Percentiles rank a stretch among this genome's conserved stretches.
Conservation (phyloP, 75 land plant species). For the Azolla pinnata region DNA sequence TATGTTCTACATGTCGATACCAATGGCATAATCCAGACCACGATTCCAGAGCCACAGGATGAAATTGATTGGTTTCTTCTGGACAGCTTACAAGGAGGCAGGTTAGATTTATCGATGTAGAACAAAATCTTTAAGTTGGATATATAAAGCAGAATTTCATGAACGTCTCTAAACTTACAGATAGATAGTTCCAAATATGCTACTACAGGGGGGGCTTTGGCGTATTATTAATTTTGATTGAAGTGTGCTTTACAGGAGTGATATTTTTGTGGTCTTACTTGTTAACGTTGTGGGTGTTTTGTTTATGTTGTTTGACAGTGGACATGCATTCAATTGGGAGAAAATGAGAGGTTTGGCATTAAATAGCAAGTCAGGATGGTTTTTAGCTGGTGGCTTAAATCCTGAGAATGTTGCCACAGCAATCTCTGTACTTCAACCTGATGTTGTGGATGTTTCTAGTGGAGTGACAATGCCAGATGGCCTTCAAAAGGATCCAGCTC, state of each 20-base stretch:
- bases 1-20: conserved; percentile 87
- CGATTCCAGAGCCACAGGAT: conserved; percentile 23
- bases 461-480: conserved; percentile 83
- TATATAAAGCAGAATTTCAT: neutral
- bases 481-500: conserved; percentile 50
- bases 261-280: no score
- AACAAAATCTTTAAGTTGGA: neutral
- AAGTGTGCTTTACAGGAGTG: no score
- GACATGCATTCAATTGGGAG: conserved; percentile 77
- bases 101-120: conserved; percentile 28
- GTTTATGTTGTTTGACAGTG: conserved; percentile 58
- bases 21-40: conserved; percentile 45
- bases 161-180: no score
- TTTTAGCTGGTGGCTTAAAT: conserved; percentile 85
- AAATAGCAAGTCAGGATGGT: conserved; percentile 65
- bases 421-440: conserved; percentile 49
- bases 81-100: conserved; percentile 83
- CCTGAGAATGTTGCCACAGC: conserved; percentile 70
- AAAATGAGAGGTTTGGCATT: conserved; percentile 45
- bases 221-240: no score
- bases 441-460: conserved; percentile 94
- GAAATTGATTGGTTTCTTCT: conserved; percentile 78
- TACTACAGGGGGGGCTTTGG: no score
- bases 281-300: no score
- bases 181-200: no score